phyloP scores from a whole-genome alignment of 768 basidiomycete genomes.

The Sarcomyxa edulis region DNA sequence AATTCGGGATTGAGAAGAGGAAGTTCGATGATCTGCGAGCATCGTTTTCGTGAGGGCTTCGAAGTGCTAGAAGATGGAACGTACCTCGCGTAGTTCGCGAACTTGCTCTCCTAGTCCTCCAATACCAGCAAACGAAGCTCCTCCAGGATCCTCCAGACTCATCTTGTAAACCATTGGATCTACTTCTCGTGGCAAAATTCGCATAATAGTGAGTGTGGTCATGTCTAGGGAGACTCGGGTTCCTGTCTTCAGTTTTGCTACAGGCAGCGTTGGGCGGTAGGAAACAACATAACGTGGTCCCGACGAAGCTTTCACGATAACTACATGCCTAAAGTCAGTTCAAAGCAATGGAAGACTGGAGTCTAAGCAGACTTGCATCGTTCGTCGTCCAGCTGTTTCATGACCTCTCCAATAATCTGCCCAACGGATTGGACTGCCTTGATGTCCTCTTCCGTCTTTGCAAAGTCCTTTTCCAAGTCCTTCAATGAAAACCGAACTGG shows the following conservation, averaged over 20 bases:
- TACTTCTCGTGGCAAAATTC: constrained; percentile 94
- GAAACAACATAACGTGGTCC: constrained; percentile 99
- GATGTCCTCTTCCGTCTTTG: constrained; percentile 97
- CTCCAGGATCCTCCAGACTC: constrained; percentile 97
- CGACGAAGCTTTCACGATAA: constrained; percentile 98
- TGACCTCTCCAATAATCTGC: constrained; percentile 97
- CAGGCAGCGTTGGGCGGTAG: constrained; percentile 89
- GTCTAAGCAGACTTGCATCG: constrained; percentile 59
- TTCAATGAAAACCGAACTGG: constrained; percentile 89
- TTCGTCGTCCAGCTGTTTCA: constrained; percentile 98
- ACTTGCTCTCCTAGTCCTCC: constrained; percentile 96
- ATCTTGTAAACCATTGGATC: constrained; percentile 99
- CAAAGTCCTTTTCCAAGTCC: constrained; percentile 82
- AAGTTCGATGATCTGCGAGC: constrained; percentile 95
- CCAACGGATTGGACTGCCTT: constrained; percentile 98
- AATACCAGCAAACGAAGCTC: constrained; percentile 93
- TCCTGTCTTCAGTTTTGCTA: constrained; percentile 85
- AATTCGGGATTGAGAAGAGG: constrained; percentile 92
- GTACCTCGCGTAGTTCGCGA: constrained; percentile 88
- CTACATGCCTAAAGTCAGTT: constrained; percentile 28
- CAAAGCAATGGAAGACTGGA: background rate
- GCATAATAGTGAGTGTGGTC: constrained; percentile 99
- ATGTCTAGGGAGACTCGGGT: constrained; percentile 97
- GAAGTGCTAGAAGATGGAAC: constrained; percentile 14
- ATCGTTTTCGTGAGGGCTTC: too few species aligned